Evolutionary conservation across 352 stramenopile species (phyloP), one percentile per base, ranked within the genome.

Genomic region (Phytophthora rubi): DNA sequence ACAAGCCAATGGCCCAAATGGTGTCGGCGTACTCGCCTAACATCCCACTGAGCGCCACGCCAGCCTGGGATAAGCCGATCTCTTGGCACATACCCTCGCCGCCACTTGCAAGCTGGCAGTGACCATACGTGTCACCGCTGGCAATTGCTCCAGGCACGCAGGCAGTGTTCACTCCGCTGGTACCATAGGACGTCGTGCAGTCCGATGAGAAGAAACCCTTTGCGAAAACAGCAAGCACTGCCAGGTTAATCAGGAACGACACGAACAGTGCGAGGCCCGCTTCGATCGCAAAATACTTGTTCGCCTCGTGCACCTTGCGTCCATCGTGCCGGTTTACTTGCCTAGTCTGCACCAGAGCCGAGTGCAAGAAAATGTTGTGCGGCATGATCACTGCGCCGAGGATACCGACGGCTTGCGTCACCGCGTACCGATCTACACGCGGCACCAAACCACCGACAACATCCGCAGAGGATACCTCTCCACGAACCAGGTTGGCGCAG

Each of bases 351-450:
- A 98, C 89, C 0, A 98, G 85, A 16, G 88, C 96, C 5, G 92
- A 98, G 73, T 99, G 96, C 35, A 99, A 75, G 67, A 97, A 98
- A 15, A 99, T 84, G 59, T 99, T 99, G 83, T 99, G 94, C 1
- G 96, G 96, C 96, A 99, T 99, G 80, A 99, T 97, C 26, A 99
- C 94, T 0, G 94, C 91, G 44, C 96, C 96, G 12, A 99, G 68
- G 57, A 98, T 98, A 1, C 93, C 96, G 15, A 98, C 97, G 21
- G 88, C 93, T 58, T 90, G 81, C 16, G 82, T 93, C 59, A 86
- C 90, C 4, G 83, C 94, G 67, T 90, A 96, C 59, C 70, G 82
- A 72, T 94, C 68, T 8, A 90, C 73, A 15, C 81, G 74, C 3
- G 93, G 86, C 1, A 96, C 63, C 66, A 98, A 98, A 9, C 94